Conservation (phyloP, 345 rosid genomes). For the Brassica incana region DNA sequence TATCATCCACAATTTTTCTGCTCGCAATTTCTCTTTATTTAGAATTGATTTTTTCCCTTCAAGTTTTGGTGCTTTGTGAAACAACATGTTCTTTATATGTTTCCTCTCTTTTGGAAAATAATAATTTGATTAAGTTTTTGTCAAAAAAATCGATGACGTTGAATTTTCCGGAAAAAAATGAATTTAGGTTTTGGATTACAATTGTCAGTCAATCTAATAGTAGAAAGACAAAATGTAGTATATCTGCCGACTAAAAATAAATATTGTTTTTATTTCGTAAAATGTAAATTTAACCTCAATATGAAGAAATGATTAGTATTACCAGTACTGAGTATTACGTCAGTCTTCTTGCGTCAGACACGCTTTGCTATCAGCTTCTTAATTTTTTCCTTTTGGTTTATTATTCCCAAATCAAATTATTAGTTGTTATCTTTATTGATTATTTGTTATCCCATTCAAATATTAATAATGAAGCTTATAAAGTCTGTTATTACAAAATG, state of each 20-base stretch:
- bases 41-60: not conserved
- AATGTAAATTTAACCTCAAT: not conserved
- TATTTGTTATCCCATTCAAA: slow-evolving; percentile 23
- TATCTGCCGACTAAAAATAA: not conserved
- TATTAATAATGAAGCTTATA: not conserved
- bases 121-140: slow-evolving; percentile 2
- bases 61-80: slow-evolving; percentile 38
- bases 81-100: slow-evolving; percentile 36
- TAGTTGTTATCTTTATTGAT: not conserved
- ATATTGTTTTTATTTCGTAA: not conserved
- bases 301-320: slow-evolving; percentile 17
- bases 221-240: not conserved
- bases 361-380: slow-evolving; percentile 27
- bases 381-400: slow-evolving; percentile 16
- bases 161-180: not conserved
- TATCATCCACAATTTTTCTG: slow-evolving; percentile 34
- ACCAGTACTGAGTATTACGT: not conserved
- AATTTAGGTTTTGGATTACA: slow-evolving; percentile 25
- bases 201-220: slow-evolving; percentile 10
- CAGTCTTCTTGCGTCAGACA: slow-evolving; percentile 35
- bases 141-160: no score
- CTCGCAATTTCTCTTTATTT: slow-evolving; percentile 2
- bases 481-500: not conserved
- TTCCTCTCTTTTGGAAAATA: not conserved
- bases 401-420: slow-evolving; percentile 32